Evolutionary conservation across 495 filamentous ascomycete genomes (phyloP), one percentile per base, ranked within the genome.

Genomic region (Xylaria cubensis): DNA sequence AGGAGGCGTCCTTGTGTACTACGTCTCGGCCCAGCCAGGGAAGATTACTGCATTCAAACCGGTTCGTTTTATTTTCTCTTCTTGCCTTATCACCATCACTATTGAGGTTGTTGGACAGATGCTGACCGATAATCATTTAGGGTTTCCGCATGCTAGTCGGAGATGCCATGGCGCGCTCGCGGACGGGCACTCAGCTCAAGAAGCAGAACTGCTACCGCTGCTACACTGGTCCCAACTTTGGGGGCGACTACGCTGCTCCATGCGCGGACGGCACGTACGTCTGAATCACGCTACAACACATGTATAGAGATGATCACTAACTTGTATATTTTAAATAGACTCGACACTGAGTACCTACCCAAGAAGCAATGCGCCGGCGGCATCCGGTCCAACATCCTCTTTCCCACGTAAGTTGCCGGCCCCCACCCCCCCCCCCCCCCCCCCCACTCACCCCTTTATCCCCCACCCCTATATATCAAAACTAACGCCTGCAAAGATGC

Each of bases 131-230:
- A 8, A 1, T 7, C 3, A 9, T 42, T 1, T 65, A 86, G 82
- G 85, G 85, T 39, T 87, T 86, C 85, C 84, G 85, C 70, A 87
- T 87, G 85, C 80, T 86, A 41, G 82, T 84, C 71, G 85, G 85
- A 63, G 84, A 87, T 75, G 80, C 84, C 24, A 82, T 75, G 74
- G 67, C 72, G 70, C 83, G 84, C 68, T 82, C 79, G 26, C 76
- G 79, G 59, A 68, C 80, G 72, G 76, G 80, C 74, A 77, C 78
- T 50, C 79, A 69, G 56, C 72, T 83, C 56, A 81, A 82, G 81
- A 75, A 78, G 66, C 83, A 84, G 64, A 82, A 81, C 81, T 86
- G 84, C 79, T 85, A 79, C 77, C 80, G 82, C 15, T 87, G 84
- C 78, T 86, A 86, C 79, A 83, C 82, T 41, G 83, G 83, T 34